Percentiles rank a stretch among this genome's conserved stretches.
Evolutionary conservation across 352 stramenopile species (phyloP).

Genomic region (Poterioochromonas sp.): DNA sequence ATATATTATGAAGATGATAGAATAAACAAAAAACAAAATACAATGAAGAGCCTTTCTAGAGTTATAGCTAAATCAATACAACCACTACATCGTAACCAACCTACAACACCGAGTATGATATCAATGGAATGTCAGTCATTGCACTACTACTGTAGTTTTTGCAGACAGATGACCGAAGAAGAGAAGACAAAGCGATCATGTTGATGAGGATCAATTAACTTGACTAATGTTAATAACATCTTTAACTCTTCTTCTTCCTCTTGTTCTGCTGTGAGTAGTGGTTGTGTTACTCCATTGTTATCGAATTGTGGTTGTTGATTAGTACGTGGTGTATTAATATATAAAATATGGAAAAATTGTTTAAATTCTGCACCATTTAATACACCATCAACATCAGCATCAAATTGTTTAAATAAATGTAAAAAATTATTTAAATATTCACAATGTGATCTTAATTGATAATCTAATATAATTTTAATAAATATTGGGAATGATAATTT

Average conservation of each 20-base stretch:
- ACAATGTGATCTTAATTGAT: constrained; percentile 57
- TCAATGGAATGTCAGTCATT: no score
- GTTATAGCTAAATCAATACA: no score
- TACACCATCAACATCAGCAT: constrained; percentile 55
- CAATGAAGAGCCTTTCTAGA: no score
- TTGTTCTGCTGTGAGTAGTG: no score
- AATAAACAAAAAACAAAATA: no score
- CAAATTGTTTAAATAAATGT: constrained; percentile 49
- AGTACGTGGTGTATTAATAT: background rate
- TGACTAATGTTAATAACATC: constrained; percentile 32
- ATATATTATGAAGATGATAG: no score
- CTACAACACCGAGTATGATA: no score
- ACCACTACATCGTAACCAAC: no score
- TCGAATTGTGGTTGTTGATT: background rate
- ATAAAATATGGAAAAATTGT: background rate
- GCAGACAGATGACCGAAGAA: background rate
- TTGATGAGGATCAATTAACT: constrained; percentile 47
- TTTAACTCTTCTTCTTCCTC: background rate
- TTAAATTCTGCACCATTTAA: constrained; percentile 47
- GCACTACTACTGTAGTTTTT: no score
- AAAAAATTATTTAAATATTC: constrained; percentile 58
- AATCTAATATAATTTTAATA: constrained; percentile 60
- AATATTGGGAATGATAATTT: constrained; percentile 54
- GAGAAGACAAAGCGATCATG: constrained; percentile 63
- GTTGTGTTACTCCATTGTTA: background rate